Percentiles rank a stretch among this genome's conserved stretches.
Conservation (phyloP, 352 stramenopile species). For the Phytophthora pluvialis region DNA sequence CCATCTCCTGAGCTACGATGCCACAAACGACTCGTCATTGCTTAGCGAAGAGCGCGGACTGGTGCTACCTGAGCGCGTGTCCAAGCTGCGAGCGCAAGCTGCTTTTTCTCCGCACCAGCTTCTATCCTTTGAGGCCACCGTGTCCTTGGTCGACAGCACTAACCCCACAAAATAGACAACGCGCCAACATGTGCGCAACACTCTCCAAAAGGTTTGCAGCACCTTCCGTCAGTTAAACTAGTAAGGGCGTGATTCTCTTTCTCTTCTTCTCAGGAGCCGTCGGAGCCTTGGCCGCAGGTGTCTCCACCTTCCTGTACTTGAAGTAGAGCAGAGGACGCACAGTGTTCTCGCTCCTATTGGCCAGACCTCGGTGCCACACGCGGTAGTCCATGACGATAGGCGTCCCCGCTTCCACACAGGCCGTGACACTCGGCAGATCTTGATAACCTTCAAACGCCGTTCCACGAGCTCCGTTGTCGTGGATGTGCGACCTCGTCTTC, state of each 20-base stretch:
- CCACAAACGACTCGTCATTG: slow-evolving; percentile 7
- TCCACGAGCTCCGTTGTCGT: slow-evolving; percentile 37
- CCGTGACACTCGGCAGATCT: slow-evolving; percentile 59
- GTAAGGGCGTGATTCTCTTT: slow-evolving; percentile 45
- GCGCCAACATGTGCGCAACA: background rate
- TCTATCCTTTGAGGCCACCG: slow-evolving; percentile 31
- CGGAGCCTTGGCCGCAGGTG: background rate
- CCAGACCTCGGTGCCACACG: slow-evolving; percentile 72
- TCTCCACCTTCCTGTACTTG: slow-evolving; percentile 51
- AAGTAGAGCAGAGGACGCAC: slow-evolving; percentile 75
- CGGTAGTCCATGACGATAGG: slow-evolving; percentile 82
- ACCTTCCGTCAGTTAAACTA: slow-evolving; percentile 25
- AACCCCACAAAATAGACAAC: slow-evolving; percentile 22
- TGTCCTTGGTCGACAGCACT: slow-evolving; percentile 27
- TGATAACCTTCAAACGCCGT: slow-evolving; percentile 57
- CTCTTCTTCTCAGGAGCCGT: slow-evolving; percentile 30
- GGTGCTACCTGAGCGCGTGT: slow-evolving; percentile 23
- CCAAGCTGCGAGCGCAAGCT: slow-evolving; percentile 36
- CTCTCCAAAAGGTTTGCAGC: too few species aligned
- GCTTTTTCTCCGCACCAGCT: slow-evolving; percentile 37
- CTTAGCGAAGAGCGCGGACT: slow-evolving; percentile 5
- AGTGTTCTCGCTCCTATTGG: slow-evolving; percentile 51
- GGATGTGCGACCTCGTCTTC: slow-evolving; percentile 66
- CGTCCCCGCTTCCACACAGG: slow-evolving; percentile 58
- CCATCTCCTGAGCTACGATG: slow-evolving; percentile 61